phyloP scores from a whole-genome alignment of 192 early-diverging fungal genomes.

The Linnemannia exigua region DNA sequence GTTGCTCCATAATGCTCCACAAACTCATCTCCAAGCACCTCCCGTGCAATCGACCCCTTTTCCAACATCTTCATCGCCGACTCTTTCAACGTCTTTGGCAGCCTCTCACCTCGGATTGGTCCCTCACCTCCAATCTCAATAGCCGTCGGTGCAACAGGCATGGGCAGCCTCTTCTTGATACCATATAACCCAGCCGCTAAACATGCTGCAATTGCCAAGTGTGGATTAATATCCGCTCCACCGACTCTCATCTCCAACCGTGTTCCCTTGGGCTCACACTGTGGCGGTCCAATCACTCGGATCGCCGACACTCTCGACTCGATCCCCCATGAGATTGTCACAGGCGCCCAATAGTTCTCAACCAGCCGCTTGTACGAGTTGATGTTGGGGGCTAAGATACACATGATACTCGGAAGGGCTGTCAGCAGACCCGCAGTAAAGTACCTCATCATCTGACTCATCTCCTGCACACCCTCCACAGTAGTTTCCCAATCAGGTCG shows the following conservation, averaged over 20 bases:
- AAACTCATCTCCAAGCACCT: slow-evolving; percentile 81
- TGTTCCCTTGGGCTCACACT: slow-evolving; percentile 72
- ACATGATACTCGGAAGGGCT: slow-evolving; percentile 79
- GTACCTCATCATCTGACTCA: slow-evolving; percentile 69
- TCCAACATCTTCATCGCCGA: slow-evolving; percentile 75
- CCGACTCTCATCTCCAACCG: slow-evolving; percentile 85
- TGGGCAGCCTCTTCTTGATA: slow-evolving; percentile 68
- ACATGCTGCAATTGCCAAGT: slow-evolving; percentile 80
- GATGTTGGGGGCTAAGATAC: slow-evolving; percentile 82
- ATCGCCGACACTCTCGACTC: slow-evolving; percentile 80
- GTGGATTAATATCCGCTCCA: slow-evolving; percentile 88
- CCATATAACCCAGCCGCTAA: slow-evolving; percentile 81
- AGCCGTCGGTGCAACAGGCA: slow-evolving; percentile 60
- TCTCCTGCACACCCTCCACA: slow-evolving; percentile 47
- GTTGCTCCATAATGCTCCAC: slow-evolving; percentile 84
- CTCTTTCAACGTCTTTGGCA: slow-evolving; percentile 76
- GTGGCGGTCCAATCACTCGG: slow-evolving; percentile 81
- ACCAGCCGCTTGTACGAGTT: slow-evolving; percentile 88
- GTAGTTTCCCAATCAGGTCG: slow-evolving; percentile 40
- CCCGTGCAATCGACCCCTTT: slow-evolving; percentile 74
- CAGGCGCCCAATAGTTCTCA: slow-evolving; percentile 89
- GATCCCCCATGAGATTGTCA: slow-evolving; percentile 85
- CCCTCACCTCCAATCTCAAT: slow-evolving; percentile 28
- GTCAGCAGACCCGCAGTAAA: slow-evolving; percentile 68
- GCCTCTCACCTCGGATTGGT: slow-evolving; percentile 22